Percentiles rank a stretch among this genome's conserved stretches.
Conservation (phyloP, 1,284 basidiomycete species). For the Sphagnurus paluster region DNA sequence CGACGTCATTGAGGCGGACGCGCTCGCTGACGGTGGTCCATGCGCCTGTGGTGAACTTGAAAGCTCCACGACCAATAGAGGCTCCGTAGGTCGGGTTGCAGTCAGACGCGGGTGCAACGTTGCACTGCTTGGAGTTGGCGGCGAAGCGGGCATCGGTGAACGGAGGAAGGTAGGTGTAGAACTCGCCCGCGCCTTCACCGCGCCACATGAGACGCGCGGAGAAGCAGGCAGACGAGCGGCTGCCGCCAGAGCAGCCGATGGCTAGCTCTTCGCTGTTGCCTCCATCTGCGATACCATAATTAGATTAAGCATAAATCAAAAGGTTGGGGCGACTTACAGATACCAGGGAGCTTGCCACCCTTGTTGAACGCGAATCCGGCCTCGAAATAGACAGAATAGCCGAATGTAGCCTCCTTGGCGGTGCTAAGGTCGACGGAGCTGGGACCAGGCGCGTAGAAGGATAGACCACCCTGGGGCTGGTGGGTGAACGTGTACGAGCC, state of each 20-base stretch:
- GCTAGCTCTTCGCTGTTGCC: conserved; percentile 45
- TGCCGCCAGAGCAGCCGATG: conserved; percentile 53
- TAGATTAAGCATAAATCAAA: conserved; percentile 17
- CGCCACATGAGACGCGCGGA: conserved; percentile 62
- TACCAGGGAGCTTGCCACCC: conserved; percentile 57
- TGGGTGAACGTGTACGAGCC: conserved; percentile 55
- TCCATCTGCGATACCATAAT: conserved; percentile 38
- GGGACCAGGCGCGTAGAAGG: conserved; percentile 58
- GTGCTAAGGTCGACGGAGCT: conserved; percentile 42
- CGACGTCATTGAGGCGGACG: conserved; percentile 58
- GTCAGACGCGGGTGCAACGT: conserved; percentile 50
- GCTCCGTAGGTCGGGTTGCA: conserved; percentile 72
- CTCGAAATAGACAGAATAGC: conserved; percentile 61
- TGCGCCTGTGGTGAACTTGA: conserved; percentile 58
- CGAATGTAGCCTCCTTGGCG: conserved; percentile 56
- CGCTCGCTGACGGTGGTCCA: conserved; percentile 66
- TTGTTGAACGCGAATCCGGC: conserved; percentile 48
- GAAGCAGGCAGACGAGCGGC: conserved; percentile 47
- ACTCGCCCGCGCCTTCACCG: conserved; percentile 49
- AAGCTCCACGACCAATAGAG: conserved; percentile 69
- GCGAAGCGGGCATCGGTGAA: conserved; percentile 42
- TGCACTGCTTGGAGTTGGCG: conserved; percentile 52
- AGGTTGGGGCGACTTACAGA: conserved; percentile 42
- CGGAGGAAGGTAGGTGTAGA: conserved; percentile 60
- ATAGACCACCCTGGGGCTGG: conserved; percentile 54